Base-by-base conservation (phyloP, 2,329 filamentous ascomycete species). In the Hypoxylon sp. region DNA sequence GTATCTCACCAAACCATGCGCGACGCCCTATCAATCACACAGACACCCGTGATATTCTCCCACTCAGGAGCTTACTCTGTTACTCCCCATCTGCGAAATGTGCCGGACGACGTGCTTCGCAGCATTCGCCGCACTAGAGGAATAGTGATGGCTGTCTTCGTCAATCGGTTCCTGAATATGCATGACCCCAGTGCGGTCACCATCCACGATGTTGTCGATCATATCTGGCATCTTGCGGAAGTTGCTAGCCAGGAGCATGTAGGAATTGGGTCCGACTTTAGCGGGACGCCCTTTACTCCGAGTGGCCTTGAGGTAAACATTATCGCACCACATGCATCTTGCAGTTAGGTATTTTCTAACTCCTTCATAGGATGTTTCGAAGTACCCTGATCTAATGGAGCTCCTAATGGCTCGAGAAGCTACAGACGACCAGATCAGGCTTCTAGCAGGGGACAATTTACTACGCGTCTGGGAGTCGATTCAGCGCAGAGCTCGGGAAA, bases 121-220 rank as follows among this genome's bases (percentile, higher is more conserved):
- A 59, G 64, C 2, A 64, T 81, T 0, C 74, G 73, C 20, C 59
- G 70, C 1, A 81, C 80, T 17, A 70, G 74, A 1, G 79, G 79
- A 0, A 73, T 81, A 5, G 70, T 81, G 7, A 81, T 81, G 79
- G 72, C 76, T 0, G 74, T 74, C 0, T 80, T 80, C 44, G 70
- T 79, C 22, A 75, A 75, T 17, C 72, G 75, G 8, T 76, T 76
- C 54, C 66, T 71, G 54, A 77, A 69, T 53, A 70, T 73, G 56
- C 75, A 67, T 65, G 72, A 69, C 61, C 72, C 68, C n/a, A 71
- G 73, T 43, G 69, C 71, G 30, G 74, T 72, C 6, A 75, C 71
- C 2, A 73, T 78, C 37, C 69, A 78, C 20, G 68, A 74, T 32
- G 77, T 80, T 0, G 75, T 77, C 4, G 77, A 80, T 50, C 77